These are phyloP conservation scores for Blastobotrys peoriensis DNA, from an alignment of 805 yeast species.

Conservation along the genomic window DNA sequence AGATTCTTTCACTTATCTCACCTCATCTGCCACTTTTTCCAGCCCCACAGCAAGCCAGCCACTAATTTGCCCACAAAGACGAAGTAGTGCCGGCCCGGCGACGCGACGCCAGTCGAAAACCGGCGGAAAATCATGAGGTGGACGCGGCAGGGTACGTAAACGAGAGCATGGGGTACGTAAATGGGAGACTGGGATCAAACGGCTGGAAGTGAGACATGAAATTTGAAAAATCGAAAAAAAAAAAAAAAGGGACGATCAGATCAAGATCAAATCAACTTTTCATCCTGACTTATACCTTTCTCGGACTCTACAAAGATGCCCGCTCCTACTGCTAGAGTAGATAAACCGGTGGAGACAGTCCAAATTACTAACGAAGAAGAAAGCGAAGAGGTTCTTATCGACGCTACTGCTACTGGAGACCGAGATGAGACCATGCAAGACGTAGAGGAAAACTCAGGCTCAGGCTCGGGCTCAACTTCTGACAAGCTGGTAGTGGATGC, in stretches of 20 bases:
- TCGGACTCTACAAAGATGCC: no score
- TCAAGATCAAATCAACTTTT: background rate
- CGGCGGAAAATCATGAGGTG: no score
- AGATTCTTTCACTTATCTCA: no score
- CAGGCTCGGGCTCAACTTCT: conserved; percentile 21
- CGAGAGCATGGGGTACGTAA: background rate
- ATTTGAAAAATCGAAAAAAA: background rate
- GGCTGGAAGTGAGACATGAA: no score
- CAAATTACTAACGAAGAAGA: conserved; percentile 32
- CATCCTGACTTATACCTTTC: no score
- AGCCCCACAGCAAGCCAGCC: no score
- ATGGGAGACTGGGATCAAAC: background rate
- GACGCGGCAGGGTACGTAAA: background rate
- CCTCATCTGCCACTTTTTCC: no score
- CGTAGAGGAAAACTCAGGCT: conserved; percentile 18
- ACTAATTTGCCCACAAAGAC: no score
- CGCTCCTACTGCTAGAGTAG: conserved; percentile 33
- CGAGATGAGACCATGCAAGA: conserved; percentile 10
- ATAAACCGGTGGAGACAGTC: conserved; percentile 4
- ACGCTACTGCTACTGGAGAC: conserved; percentile 26
- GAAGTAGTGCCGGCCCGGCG: no score
- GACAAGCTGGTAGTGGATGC: conserved; percentile 59
- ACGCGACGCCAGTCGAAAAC: no score
- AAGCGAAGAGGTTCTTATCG: conserved; percentile 39
- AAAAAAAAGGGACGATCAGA: background rate